Evolutionary conservation across 495 filamentous ascomycete species (phyloP), one percentile per base, ranked within the genome.

Genomic region (Lasiosphaeria hispida): DNA sequence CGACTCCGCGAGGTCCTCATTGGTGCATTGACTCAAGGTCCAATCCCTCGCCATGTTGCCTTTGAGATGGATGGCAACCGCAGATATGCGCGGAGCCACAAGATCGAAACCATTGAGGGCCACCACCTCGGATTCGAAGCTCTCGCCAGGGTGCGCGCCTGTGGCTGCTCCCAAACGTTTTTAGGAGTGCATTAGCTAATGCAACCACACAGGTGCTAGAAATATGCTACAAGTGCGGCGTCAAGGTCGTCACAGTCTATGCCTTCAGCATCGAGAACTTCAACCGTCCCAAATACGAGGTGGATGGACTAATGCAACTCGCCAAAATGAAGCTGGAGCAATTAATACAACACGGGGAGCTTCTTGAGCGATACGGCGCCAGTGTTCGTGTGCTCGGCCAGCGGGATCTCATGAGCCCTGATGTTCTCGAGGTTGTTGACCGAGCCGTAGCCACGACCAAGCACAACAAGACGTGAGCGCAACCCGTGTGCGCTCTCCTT

Each of bases 221-320:
- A 73, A 89, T 98, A 34, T 97, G 95, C 80, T 98, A 97, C 76
- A 94, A 95, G 67, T 90, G 87, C 56, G 94, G 94, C 14, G 88
- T 98, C 33, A 88, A 92, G 70, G 91, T 95, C 4, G 94, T 98
- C 11, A 97, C 94, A 0, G 89, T 98, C 52, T 98, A 97, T 72
- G 94, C 94, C 4, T 98, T 98, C 79, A 94, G 89, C 64, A 96
- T 97, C 69, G 94, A 97, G 73, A 98, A 98, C 75, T 98, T 97
- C 79, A 96, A 97, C 71, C 85, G 94, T 5, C 92, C 91, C n/a
- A 92, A 92, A 69, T 93, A 96, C 74, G 94, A 98, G 71, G 95
- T 98, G 35, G 92, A 96, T 70, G 91, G 90, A 13, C 76, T 98
- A 49, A 98, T 98, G 94, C 90, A 96, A 62, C 95, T 98, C 80